Conservation (phyloP, 2,329 filamentous ascomycete genomes). For the Periconia digitata region DNA sequence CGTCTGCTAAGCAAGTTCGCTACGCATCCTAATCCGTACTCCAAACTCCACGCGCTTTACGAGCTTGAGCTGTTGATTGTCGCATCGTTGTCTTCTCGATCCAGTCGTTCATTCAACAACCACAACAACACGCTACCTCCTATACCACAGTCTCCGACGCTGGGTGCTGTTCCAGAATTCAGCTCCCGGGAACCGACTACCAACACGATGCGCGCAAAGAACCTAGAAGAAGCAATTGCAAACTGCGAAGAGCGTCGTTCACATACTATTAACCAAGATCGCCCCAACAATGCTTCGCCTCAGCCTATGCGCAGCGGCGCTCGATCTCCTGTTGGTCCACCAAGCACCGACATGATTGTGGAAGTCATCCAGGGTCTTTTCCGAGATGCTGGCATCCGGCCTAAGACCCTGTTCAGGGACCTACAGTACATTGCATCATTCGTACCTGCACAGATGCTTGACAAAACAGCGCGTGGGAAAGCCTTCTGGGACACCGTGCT, state of each 20-base stretch:
- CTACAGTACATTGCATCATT: constrained; percentile 62
- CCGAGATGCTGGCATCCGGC: constrained; percentile 47
- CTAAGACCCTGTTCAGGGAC: constrained; percentile 52
- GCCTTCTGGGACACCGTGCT: constrained; percentile 90
- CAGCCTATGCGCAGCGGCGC: constrained; percentile 33
- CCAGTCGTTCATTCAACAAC: constrained; percentile 47
- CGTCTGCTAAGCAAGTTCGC: constrained; percentile 83
- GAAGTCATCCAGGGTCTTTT: constrained; percentile 49
- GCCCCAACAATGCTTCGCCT: constrained; percentile 42
- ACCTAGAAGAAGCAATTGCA: constrained; percentile 68
- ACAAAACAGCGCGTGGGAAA: constrained; percentile 64
- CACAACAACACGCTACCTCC: constrained; percentile 44
- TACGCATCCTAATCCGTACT: constrained; percentile 82
- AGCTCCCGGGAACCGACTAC: constrained; percentile 48
- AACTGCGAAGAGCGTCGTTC: constrained; percentile 70
- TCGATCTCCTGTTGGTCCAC: constrained; percentile 41
- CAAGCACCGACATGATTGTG: constrained; percentile 48
- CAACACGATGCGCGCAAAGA: constrained; percentile 46
- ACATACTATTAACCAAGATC: constrained; percentile 52
- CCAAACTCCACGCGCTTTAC: constrained; percentile 79
- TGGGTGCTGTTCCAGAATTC: constrained; percentile 48
- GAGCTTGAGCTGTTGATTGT: constrained; percentile 82
- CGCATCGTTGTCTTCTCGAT: constrained; percentile 67
- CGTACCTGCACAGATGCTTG: constrained; percentile 58
- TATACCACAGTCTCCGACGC: constrained; percentile 48